These are phyloP conservation scores for Suillus discolor DNA, from an alignment of 768 basidiomycete genomes.

Conservation along the genomic window DNA sequence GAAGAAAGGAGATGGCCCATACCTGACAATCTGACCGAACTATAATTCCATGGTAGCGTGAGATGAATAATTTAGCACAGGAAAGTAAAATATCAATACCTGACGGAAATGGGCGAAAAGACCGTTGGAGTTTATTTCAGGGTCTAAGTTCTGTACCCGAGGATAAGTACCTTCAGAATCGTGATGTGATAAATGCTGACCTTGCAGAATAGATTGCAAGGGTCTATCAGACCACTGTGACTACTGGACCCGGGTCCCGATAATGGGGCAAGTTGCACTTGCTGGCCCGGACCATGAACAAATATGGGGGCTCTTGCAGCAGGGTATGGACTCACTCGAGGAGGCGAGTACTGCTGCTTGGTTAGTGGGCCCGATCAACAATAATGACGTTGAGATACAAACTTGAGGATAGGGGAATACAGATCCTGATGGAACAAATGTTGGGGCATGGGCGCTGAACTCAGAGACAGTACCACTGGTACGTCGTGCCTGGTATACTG, in stretches of 20 bases:
- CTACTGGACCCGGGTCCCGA: conserved; percentile 77
- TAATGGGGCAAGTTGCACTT: conserved; percentile 80
- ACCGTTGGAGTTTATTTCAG: conserved; percentile 82
- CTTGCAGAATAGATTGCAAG: conserved; percentile 90
- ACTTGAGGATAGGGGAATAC: conserved; percentile 66
- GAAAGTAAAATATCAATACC: conserved; percentile 40
- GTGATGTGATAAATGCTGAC: conserved; percentile 38
- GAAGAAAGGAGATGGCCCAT: conserved; percentile 18
- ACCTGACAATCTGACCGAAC: conserved; percentile 93
- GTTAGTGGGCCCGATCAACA: conserved; percentile 7
- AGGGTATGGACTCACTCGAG: conserved; percentile 55
- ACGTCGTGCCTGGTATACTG: conserved; percentile 71
- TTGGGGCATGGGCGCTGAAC: conserved; percentile 72
- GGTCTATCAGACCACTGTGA: conserved; percentile 87
- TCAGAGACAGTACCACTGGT: conserved; percentile 57
- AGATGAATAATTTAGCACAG: conserved; percentile 16
- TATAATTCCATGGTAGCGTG: conserved; percentile 32
- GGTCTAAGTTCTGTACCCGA: conserved; percentile 72
- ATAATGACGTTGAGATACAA: conserved; percentile 34
- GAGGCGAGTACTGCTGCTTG: conserved; percentile 62
- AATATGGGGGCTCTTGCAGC: conserved; percentile 50
- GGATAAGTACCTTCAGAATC: conserved; percentile 8
- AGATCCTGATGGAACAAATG: conserved; percentile 76
- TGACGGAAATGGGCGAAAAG: conserved; percentile 82
- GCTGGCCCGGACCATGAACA: conserved; percentile 87